Base-by-base conservation (phyloP, 2,329 filamentous ascomycete species). In the Alternaria arborescens region DNA sequence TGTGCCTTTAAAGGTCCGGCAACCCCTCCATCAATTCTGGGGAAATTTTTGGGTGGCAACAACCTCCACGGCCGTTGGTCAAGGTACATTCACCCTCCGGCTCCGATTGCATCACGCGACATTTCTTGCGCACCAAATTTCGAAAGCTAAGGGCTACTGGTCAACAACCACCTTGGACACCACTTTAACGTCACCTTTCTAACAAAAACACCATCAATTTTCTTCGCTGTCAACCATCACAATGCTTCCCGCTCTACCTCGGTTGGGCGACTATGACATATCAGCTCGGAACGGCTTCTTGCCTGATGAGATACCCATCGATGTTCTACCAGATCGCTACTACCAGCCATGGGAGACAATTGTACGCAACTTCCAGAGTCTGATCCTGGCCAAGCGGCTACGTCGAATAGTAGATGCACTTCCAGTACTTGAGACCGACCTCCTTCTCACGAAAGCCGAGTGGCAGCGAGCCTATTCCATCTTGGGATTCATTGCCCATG, bases 321-420 rank as follows among this genome's bases (percentile, higher is more conserved):
- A 92, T 63, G 83, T 87, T 56, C 88, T 99, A 14, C 91, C 93
- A 10, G 91, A 97, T 74, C 87, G 91, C 3, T 98, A 97, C 83
- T 99, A 98, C 80, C 89, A 91, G 78, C 92, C 93, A 75, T 99
- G 95, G 95, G 95, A 99, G 81, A 87, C 90, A 46, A 86, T 97
- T 51, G 87, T 90, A 34, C 87, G 89, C 68, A 97, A 97, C 74
- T 85, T 99, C 30, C 95, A 97, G 80, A 88, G 89, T 12, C 83
- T 98, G 61, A 89, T 98, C 52, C 85, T 97, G 58, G 96, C 90
- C 79, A 92, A 91, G 77, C 89, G 94, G 62, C 84, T 99, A 65
- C 89, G 93, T 46, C 86, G 88, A 52, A 88, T 94, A 61, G 87
- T 98, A 60, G 90, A 97, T 69, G 84, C 86, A 44, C 85, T 99